Conservation (phyloP, 352 stramenopile genomes). For the Globisporangium cylindrosporum region DNA sequence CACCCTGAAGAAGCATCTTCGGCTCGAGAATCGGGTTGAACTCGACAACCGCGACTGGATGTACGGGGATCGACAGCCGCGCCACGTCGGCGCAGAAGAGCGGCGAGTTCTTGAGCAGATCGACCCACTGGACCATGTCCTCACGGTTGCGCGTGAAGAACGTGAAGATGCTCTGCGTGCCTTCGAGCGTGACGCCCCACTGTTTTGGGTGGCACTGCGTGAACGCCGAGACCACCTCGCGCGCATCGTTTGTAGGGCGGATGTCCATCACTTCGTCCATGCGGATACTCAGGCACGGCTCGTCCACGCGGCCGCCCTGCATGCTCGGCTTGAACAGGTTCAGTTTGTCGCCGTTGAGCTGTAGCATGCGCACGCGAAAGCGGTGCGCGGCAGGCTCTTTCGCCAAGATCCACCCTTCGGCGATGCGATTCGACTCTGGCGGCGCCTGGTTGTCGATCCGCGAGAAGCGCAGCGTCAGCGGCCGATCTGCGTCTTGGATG, state of each 20-base stretch:
- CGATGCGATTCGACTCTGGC: constrained; percentile 43
- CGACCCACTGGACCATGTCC: constrained; percentile 84
- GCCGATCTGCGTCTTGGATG: constrained; percentile 62
- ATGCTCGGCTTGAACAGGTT: constrained; percentile 86
- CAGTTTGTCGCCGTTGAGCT: constrained; percentile 74
- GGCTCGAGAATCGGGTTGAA: constrained; percentile 68
- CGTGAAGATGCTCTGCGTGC: constrained; percentile 78
- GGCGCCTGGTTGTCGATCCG: constrained; percentile 51
- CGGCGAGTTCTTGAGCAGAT: constrained; percentile 85
- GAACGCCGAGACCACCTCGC: constrained; percentile 69
- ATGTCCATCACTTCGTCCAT: constrained; percentile 87
- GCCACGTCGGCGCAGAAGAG: constrained; percentile 57
- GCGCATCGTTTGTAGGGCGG: constrained; percentile 76
- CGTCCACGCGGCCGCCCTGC: constrained; percentile 65
- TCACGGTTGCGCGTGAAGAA: constrained; percentile 79
- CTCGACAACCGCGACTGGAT: constrained; percentile 74
- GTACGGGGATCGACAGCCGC: constrained; percentile 75
- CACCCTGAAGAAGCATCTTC: constrained; percentile 62
- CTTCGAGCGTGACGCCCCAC: constrained; percentile 82
- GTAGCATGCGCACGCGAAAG: constrained; percentile 81
- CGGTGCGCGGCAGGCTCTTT: constrained; percentile 75
- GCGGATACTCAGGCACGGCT: constrained; percentile 64
- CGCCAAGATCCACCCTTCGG: constrained; percentile 82
- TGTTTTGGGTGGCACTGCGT: constrained; percentile 86
- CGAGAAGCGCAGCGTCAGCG: constrained; percentile 82